Base-by-base conservation (phyloP, 1,284 basidiomycete genomes). In the Pascua sp. region DNA sequence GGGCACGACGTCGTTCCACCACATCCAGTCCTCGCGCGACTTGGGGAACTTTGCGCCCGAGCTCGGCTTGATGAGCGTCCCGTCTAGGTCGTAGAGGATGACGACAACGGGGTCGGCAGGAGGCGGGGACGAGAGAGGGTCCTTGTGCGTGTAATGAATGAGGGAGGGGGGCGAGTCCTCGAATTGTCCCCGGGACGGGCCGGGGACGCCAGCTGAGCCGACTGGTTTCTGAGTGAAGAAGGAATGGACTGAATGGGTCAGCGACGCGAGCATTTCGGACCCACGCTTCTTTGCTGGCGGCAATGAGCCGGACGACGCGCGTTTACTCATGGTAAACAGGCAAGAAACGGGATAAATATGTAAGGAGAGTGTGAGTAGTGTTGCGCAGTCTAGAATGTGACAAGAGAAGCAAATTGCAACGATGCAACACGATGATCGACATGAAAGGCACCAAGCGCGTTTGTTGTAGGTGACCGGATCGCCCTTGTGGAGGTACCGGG, bases 61-160 rank as follows among this genome's bases (percentile, higher is more conserved):
- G 42, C 77, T 78, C 4, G 83, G 82, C 64, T 84, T 83, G 70
- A 96, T 91, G 53, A 95, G 67, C 0, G 91, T 94, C 0, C 90
- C 91, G 69, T 96, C 92, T 7, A 96, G 78, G 69, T 95, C 91
- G 66, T 92, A 91, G 8, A 87, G 82, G 5, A 91, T 89, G 16
- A 93, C 82, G 61, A 85, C 86, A 18, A 73, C 55, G 15, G 67
- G 66, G 13, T 62, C 57, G 9, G 49, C 15, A 11, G 62, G 50
- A 17, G 56, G 36, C 12, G 64, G 51, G 4, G 11, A 43, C n/a
- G 51, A 50, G 51, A 76, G 72, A 1, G 73, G 72, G 50, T 77
- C 74, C 16, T 71, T 64, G 49, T 75, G 68, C 42, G 66, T 51
- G 42, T 63, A 76, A 56, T 77, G 75, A 13, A 75, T 62, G 5